Evolutionary conservation across 495 filamentous ascomycete species (phyloP).

Genomic region (Hypoxylon cercidicola): DNA sequence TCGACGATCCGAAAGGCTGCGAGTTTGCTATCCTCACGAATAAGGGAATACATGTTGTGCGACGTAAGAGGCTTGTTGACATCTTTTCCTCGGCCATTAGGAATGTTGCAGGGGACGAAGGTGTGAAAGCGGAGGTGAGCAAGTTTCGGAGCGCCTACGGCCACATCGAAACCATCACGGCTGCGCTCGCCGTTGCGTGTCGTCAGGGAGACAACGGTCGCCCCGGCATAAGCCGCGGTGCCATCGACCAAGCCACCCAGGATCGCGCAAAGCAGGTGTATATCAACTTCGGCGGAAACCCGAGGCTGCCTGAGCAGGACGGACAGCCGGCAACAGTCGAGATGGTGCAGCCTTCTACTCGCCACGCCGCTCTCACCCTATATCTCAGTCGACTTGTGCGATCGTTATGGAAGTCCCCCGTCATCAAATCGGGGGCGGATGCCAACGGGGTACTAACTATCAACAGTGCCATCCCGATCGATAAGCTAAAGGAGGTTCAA

Average conservation of each 20-base stretch:
- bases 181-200: constrained; percentile 95
- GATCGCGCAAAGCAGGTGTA: constrained; percentile 87
- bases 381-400: constrained; percentile 88
- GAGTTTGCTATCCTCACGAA: constrained; percentile 94
- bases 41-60: constrained; percentile 83
- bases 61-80: constrained; percentile 86
- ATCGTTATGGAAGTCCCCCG: constrained; percentile 79
- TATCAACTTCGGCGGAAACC: constrained; percentile 88
- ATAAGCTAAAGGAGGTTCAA: constrained; percentile 79
- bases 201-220: constrained; percentile 83
- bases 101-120: constrained; percentile 78
- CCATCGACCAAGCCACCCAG: constrained; percentile 83
- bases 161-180: constrained; percentile 83
- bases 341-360: constrained; percentile 83
- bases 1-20: constrained; percentile 75
- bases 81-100: constrained; percentile 87
- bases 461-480: constrained; percentile 67
- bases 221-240: constrained; percentile 69
- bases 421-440: constrained; percentile 53
- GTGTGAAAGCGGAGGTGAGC: constrained; percentile 78
- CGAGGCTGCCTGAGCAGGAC: constrained; percentile 80
- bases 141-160: constrained; percentile 87
- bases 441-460: constrained; percentile 68
- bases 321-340: constrained; percentile 70
- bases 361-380: constrained; percentile 85